Base-by-base conservation (phyloP, 805 yeast species). In the Saturnispora diversa region DNA sequence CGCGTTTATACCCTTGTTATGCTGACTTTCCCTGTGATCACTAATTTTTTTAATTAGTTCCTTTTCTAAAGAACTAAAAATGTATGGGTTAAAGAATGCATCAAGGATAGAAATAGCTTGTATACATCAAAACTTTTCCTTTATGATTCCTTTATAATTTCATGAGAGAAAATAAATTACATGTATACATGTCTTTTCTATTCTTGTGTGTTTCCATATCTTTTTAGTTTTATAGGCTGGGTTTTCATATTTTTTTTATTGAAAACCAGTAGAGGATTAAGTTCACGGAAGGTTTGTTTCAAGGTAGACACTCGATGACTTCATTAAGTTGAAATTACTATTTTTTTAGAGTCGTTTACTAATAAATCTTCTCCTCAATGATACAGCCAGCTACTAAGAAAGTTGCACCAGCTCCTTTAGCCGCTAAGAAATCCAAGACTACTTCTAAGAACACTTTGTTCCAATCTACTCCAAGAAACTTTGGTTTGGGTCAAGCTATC, bases 401-500 rank as follows among this genome's bases (percentile, higher is more conserved):
- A 79, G 94, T 86, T 63, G 97, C 96, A 63, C 95, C 97, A 77
- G 90, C 97, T 68, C 98, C 98, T 70, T 82, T 87, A 68, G 87
- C 95, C 65, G 64, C 84, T 58, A 77, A 84, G 72, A 62, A 74
- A 51, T 60, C 71, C 54, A 67, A 73, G 59, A 62, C 73, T 24
- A 59, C 60, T 58, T 45, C 68, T 28, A 72, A 75, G 74, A 86
- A 85, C 78, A 95, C 96, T 60, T 74, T 88, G 66, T 69, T 85
- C 63, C 94, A 84, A 69, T 70, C 94, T 50, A 75, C 86, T 54
- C 94, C 96, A 68, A 82, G 80, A 74, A 81, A 78, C 74, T 90
- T 80, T 64, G 97, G 97, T 72, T 82, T 92, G 61, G 98, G 98
- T 62, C 97, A 92, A 76, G 73, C 81, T 54, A 62, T 90, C 59